Evolutionary conservation across 148 eudicot species (phyloP).

Genomic region (Persicaria maculosa): DNA sequence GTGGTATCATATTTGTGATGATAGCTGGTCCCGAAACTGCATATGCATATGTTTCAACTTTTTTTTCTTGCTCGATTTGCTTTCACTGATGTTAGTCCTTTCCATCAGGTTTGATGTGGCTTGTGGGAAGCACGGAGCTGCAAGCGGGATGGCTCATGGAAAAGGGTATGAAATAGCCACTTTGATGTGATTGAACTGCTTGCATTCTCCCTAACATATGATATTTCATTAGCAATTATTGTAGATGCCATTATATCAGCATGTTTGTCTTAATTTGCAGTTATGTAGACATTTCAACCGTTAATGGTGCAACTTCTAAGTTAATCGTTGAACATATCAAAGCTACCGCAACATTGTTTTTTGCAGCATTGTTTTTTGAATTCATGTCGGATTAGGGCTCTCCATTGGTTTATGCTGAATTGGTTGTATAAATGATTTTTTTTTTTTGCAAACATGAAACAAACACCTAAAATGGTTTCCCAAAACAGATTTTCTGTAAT

Average conservation of each 20-base stretch:
- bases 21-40: slow-evolving; percentile 99
- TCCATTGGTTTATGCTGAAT: too few relatives aligned
- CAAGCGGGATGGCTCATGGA: slow-evolving; percentile 78
- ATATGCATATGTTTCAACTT: slow-evolving; percentile 51
- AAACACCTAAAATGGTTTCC: too few relatives aligned
- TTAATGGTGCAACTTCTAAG: slow-evolving; percentile 74
- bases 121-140: slow-evolving; percentile 78
- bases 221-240: not conserved
- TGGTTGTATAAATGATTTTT: too few relatives aligned
- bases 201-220: too few relatives aligned
- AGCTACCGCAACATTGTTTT: slow-evolving; percentile 70
- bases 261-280: slow-evolving; percentile 27
- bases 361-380: too few relatives aligned
- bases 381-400: too few relatives aligned
- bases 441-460: too few relatives aligned
- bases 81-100: slow-evolving; percentile 6
- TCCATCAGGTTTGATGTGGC: slow-evolving; percentile 73
- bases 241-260: not conserved
- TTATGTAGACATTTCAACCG: slow-evolving; percentile 94
- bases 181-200: not conserved
- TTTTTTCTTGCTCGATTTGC: slow-evolving; percentile 13
- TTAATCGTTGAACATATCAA: slow-evolving; percentile 51
- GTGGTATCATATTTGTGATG: slow-evolving; percentile 95
- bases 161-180: slow-evolving; percentile 58
- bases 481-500: too few relatives aligned